Conservation (phyloP, 116 monocot species). For the Phalaenopsis hybrid region DNA sequence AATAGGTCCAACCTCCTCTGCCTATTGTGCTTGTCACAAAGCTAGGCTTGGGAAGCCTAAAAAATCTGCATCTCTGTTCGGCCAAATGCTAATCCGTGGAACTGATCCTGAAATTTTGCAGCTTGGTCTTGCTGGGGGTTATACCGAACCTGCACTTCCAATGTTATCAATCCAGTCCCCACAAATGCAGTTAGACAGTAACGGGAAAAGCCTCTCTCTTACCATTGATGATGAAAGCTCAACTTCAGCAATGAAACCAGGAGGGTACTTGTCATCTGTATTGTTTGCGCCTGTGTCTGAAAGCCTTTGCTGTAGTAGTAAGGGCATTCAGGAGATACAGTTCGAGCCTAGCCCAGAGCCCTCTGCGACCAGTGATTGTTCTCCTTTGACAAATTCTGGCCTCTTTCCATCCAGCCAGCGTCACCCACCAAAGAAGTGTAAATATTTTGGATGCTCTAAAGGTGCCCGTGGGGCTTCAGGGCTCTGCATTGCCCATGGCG, state of each 20-base stretch:
- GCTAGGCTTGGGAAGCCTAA: constrained; percentile 17
- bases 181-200: neutral
- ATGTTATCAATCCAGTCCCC: neutral
- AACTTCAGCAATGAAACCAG: constrained; percentile 48
- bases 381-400: constrained; percentile 29
- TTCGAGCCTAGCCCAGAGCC: constrained; percentile 45
- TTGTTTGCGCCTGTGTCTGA: constrained; percentile 55
- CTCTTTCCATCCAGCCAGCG: constrained; percentile 22
- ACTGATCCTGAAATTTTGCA: constrained; percentile 49
- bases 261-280: constrained; percentile 62
- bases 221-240: constrained; percentile 59
- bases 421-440: constrained; percentile 68
- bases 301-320: neutral
- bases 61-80: constrained; percentile 13
- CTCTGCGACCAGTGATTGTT: constrained; percentile 48
- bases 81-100: constrained; percentile 21
- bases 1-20: constrained; percentile 76
- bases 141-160: too few species aligned
- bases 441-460: constrained; percentile 72
- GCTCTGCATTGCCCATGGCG: constrained; percentile 93
- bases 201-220: constrained; percentile 13
- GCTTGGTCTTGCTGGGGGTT: constrained; percentile 45
- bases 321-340: neutral
- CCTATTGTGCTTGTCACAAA: constrained; percentile 24
- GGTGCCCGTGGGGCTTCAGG: constrained; percentile 89